These are phyloP conservation scores for Rutstroemia sp. DNA, from an alignment of 2,329 filamentous ascomycete species.

Conservation along the genomic window DNA sequence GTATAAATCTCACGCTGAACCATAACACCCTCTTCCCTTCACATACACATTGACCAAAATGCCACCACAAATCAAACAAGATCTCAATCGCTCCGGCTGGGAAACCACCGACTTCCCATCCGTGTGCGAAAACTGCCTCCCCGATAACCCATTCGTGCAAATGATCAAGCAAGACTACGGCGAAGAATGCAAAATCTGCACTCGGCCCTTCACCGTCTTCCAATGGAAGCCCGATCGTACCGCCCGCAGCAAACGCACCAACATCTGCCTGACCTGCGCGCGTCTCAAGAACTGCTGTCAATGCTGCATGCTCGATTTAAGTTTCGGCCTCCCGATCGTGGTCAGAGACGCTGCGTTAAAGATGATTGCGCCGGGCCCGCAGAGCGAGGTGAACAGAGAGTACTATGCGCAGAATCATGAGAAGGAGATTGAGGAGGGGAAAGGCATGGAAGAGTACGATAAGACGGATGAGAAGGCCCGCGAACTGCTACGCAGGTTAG, in stretches of 20 bases:
- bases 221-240: slow-evolving; percentile 91
- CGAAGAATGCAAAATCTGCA: slow-evolving; percentile 63
- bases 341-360: slow-evolving; percentile 94
- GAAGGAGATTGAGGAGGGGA: slow-evolving; percentile 86
- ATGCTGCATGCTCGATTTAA: slow-evolving; percentile 96
- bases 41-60: slow-evolving; percentile 38
- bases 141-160: slow-evolving; percentile 95
- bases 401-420: slow-evolving; percentile 98
- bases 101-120: slow-evolving; percentile 88
- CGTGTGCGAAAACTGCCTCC: slow-evolving; percentile 85
- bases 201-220: slow-evolving; percentile 91
- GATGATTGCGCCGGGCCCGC: slow-evolving; percentile 91
- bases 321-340: slow-evolving; percentile 89
- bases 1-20: background rate
- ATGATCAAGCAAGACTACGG: slow-evolving; percentile 98
- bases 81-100: slow-evolving; percentile 92
- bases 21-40: background rate
- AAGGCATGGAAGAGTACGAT: slow-evolving; percentile 83
- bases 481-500: slow-evolving; percentile 75
- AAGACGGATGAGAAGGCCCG: slow-evolving; percentile 96
- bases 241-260: slow-evolving; percentile 84
- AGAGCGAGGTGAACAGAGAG: slow-evolving; percentile 89
- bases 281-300: slow-evolving; percentile 98
- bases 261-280: slow-evolving; percentile 93
- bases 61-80: slow-evolving; percentile 91